Percentiles rank a stretch among this genome's conserved stretches.
These are phyloP conservation scores for Beauveria sp. DNA, from an alignment of 2,329 filamentous ascomycete species.

Conservation along the genomic window DNA sequence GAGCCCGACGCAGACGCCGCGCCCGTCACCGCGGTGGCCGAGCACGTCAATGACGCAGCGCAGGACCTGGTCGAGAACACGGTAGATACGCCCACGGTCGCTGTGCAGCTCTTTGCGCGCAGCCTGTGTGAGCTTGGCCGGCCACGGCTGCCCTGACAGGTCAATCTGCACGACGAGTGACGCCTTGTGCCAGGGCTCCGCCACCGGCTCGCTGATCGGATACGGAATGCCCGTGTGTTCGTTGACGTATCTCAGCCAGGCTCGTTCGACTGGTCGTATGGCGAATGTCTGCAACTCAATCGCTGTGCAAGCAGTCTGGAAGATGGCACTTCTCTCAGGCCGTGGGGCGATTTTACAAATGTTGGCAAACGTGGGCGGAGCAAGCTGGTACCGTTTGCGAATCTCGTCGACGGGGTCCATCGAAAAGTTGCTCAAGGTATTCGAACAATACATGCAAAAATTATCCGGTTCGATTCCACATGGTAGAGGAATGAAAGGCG, in stretches of 20 bases:
- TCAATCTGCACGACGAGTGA: conserved; percentile 68
- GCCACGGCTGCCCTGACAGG: conserved; percentile 55
- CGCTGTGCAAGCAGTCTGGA: conserved; percentile 30
- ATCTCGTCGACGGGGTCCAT: conserved; percentile 19
- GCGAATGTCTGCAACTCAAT: conserved; percentile 30
- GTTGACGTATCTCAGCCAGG: conserved; percentile 32
- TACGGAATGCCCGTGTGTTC: conserved; percentile 31
- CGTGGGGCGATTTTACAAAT: conserved; percentile 19
- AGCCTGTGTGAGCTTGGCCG: conserved; percentile 34
- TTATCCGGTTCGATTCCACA: background rate
- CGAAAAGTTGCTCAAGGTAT: background rate
- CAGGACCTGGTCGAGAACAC: conserved; percentile 25
- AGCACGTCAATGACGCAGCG: conserved; percentile 32
- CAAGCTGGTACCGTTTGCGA: conserved; percentile 27
- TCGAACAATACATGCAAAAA: background rate
- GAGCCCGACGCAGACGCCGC: conserved; percentile 60
- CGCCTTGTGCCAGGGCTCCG: conserved; percentile 62
- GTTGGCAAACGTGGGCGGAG: conserved; percentile 23
- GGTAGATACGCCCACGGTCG: conserved; percentile 25
- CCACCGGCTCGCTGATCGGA: conserved; percentile 33
- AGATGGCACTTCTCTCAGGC: conserved; percentile 25
- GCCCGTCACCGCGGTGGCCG: conserved; percentile 47
- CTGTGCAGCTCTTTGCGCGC: conserved; percentile 26
- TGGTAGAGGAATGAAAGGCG: background rate
- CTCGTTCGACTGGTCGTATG: conserved; percentile 26